Evolutionary conservation across 2,329 filamentous ascomycete genomes (phyloP), one percentile per base, ranked within the genome.

Genomic region (Sporothrix luriei): DNA sequence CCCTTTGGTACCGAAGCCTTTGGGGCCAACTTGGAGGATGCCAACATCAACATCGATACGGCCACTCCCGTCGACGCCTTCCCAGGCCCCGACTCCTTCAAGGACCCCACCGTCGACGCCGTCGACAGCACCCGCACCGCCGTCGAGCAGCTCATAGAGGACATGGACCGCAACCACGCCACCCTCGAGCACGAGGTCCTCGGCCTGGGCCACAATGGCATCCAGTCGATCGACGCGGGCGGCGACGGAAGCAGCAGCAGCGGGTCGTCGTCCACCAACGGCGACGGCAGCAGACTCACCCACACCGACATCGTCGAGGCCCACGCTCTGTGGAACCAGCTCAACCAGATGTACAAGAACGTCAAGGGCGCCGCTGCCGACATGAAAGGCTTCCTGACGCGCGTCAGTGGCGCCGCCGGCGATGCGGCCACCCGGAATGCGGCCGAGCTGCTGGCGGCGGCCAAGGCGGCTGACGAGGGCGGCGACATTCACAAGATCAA

Each of bases 91-190:
- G 52, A 19, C 52, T 26, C 26, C 5, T 24, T 13, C 13, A n/a
- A 26, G 26, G 52, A 55, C 4, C 5, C n/a, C 19, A 16, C 33
- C 24, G 40, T 9, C 21, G 59, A n/a, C 24, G n/a, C 16, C 26
- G 38, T 68, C 21, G 66, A 48, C 40, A 19, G 29, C 6, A 43
- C 66, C 24, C 68, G 46, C 19, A 46, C 16, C 9, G 62, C 68
- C 29, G 46, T 70, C 29, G 52, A 67, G 4, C 51, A 46, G 19
- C 51, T 70, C 40, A 48, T 70, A 7, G 55, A 33, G 5, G 5
- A 66, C 54, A 43, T 70, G 29, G 19, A 51, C 26, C 54, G 52
- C 40, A 54, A 67, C 62, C 68, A 54, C 24, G 54, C 52, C 29
- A 33, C 13, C 19, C 38, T 65, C 2, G 43, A 51, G 24, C n/a